phyloP scores from a whole-genome alignment of 495 filamentous ascomycete genomes.

The Aspergillus avenaceus region DNA sequence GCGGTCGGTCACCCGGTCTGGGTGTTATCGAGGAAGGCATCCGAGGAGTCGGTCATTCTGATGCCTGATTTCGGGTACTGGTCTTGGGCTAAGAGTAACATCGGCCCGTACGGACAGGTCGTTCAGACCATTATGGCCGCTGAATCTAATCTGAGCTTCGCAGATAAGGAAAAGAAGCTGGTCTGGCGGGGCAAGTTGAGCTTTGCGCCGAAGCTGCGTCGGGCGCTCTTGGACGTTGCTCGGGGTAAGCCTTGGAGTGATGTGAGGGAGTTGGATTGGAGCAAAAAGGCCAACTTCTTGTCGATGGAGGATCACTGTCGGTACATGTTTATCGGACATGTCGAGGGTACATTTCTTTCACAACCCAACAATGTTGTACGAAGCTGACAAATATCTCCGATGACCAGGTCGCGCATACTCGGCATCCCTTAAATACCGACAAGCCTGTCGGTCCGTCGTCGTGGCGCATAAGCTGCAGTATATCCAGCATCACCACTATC shows the following conservation, averaged over 20 bases:
- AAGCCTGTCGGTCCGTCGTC: conserved; percentile 47
- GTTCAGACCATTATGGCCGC: conserved; percentile 23
- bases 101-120: conserved; percentile 45
- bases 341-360: conserved; percentile 31
- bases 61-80: conserved; percentile 70
- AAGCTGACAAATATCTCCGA: neutral
- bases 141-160: conserved; percentile 16
- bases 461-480: conserved; percentile 26
- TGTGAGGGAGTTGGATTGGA: conserved; percentile 35
- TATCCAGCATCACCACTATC: conserved; percentile 17
- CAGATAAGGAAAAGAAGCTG: conserved; percentile 44
- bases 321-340: conserved; percentile 44
- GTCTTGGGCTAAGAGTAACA: conserved; percentile 50
- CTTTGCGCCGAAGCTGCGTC: conserved; percentile 23
- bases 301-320: conserved; percentile 42
- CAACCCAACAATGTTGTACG: neutral
- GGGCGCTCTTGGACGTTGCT: conserved; percentile 29
- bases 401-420: conserved; percentile 31
- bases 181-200: conserved; percentile 55
- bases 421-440: conserved; percentile 44
- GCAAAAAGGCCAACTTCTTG: conserved; percentile 21
- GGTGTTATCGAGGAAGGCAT: conserved; percentile 26
- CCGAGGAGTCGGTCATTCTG: conserved; percentile 42
- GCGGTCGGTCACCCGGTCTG: conserved; percentile 41
- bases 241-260: conserved; percentile 39